Evolutionary conservation across 352 stramenopile genomes (phyloP), one percentile per base, ranked within the genome.

Genomic region (Phytophthora citricola): DNA sequence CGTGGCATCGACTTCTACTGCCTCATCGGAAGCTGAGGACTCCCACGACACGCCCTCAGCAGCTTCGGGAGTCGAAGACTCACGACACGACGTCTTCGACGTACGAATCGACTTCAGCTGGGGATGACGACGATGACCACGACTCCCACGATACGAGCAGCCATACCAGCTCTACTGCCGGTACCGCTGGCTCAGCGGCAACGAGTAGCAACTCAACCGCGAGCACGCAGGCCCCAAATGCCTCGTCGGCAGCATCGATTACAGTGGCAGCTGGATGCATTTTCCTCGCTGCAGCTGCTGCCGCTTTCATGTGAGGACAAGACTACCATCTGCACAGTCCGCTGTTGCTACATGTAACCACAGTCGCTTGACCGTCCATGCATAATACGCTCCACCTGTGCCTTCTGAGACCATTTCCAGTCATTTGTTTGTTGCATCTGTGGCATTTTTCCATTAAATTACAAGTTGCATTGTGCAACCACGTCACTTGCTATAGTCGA

Each of bases 191-290:
- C 31, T 36, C 31, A 14, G 31, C 48, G 12, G 24, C 14, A 12
- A 55, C 49, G 5, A 67, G 27, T 32, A 48, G 27, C 22, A 66
- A 69, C 52, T 64, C 58, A 20, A 63, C 47, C 17, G 27, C 45
- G 22, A 73, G 34, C 26, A 54, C 47, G 31, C 38, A 60, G 22
- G 31, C 61, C 2, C 53, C 43, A 1, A 53, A 11, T 20, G 20
- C 32, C 10, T 64, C 63, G 7, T 55, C 63, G 3, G 47, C 55
- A 5, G 32, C 31, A 11, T 40, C 45, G 10, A 47, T 53, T 27
- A 58, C 61, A 4, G 22, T 58, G 12, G 53, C 61, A 34, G 15
- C 31, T 22, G 44, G 52, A 41, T 69, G 52, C 15, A n/a, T 58
- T 38, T 47, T 69, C 36, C 36, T 69, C 7, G 62, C 38, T 4